Conservation (phyloP, 352 stramenopile species). For the Plasmopara muralis region DNA sequence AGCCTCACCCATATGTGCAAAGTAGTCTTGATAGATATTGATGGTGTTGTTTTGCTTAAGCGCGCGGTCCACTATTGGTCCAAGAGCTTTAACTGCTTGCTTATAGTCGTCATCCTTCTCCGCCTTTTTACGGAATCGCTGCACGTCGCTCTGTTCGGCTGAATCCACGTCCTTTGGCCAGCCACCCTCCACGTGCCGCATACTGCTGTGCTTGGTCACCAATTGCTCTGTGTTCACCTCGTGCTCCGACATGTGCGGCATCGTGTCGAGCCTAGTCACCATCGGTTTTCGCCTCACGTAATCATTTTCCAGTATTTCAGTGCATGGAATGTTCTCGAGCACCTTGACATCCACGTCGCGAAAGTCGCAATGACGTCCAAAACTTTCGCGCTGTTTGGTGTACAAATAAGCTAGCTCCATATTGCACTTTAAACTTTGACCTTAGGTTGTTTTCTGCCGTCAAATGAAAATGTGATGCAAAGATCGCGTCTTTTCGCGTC, state of each 20-base stretch:
- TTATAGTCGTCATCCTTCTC: slow-evolving; percentile 98
- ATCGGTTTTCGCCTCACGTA: slow-evolving; percentile 87
- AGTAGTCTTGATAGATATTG: slow-evolving; percentile 97
- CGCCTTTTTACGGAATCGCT: slow-evolving; percentile 95
- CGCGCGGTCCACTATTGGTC: slow-evolving; percentile 87
- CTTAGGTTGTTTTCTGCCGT: not conserved
- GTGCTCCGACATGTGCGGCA: slow-evolving; percentile 87
- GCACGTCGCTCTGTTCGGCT: slow-evolving; percentile 94
- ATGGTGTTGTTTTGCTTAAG: slow-evolving; percentile 98
- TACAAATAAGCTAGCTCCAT: slow-evolving; percentile 90
- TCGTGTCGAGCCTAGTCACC: slow-evolving; percentile 85
- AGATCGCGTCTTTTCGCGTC: slow-evolving; percentile 28
- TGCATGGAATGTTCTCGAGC: slow-evolving; percentile 85
- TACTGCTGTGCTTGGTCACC: slow-evolving; percentile 89
- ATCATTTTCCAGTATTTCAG: slow-evolving; percentile 81
- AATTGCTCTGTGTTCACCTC: slow-evolving; percentile 93
- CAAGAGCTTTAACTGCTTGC: slow-evolving; percentile 89
- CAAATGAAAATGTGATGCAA: slow-evolving; percentile 17
- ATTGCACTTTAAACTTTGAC: not conserved
- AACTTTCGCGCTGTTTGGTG: slow-evolving; percentile 88
- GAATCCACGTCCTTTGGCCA: slow-evolving; percentile 97
- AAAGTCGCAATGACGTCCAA: slow-evolving; percentile 91
- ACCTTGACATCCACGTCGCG: slow-evolving; percentile 85
- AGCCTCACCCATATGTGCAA: slow-evolving; percentile 86
- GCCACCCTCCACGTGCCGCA: slow-evolving; percentile 93